Evolutionary conservation across 495 filamentous ascomycete genomes (phyloP), one percentile per base, ranked within the genome.

Genomic region (Podospora pseudocomata): DNA sequence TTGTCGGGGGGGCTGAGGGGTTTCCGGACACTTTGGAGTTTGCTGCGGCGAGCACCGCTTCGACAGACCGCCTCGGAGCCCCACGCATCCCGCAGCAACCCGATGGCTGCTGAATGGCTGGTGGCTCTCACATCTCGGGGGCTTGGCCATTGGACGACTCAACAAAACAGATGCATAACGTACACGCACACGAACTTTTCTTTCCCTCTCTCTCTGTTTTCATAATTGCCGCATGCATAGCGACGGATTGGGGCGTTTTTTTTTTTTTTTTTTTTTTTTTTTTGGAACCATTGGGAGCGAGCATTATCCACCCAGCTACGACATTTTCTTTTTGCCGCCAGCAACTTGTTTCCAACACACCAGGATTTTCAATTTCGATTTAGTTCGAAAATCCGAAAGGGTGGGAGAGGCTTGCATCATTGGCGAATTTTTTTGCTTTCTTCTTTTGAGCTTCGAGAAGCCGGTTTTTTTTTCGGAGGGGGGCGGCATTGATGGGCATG

Each of bases 151-250:
- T 19, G 61, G 28, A 6, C 16, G 0, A 4, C 6, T 63, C 18
- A 5, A 27, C 28, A 49, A 49, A 27, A 26, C 58, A 18, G 13
- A 44, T 1, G 7, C 23, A 23, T 23, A 23, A 23, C 23, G 23
- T 19, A 39, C 32, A 11, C 61, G 15, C 30, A 28, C 1, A 18
- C 59, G 23, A 26, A 4, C 26, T 61, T 61, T 49, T 63, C 49
- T 63, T 30, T 18, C 20, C 1, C 20, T 23, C 20, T 23, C 23
- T 23, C 23, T n/a, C 61, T 26, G 9, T 11, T 63, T 49, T 34
- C 19, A 39, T 19, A 63, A 68, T 63, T 67, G 65, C 65, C 71
- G 63, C 68, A 73, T 68, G 70, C 70, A 71, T 56, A 66, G 66
- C 63, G 66, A 68, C 58, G 54, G 69, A 67, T 20, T 39, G 61